Percentiles rank a stretch among this genome's conserved stretches.
These are phyloP conservation scores for Rhizopus delemar DNA, from an alignment of 371 early-diverging fungal genomes.

Conservation along the genomic window DNA sequence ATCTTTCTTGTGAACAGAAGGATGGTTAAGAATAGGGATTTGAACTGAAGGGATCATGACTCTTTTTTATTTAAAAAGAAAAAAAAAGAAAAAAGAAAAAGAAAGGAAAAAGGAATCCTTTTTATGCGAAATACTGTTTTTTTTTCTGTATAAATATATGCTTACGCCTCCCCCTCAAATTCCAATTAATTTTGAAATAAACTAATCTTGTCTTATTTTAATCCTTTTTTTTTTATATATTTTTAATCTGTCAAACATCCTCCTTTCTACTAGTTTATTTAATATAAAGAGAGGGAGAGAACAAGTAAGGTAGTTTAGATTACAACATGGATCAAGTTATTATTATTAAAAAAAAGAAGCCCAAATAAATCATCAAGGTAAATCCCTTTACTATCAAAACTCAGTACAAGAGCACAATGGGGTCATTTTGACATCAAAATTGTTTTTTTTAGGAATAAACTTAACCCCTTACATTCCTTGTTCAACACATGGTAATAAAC, in stretches of 20 bases:
- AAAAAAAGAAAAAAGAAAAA: slow-evolving; percentile 12
- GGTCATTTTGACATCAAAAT: not conserved
- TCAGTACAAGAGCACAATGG: not conserved
- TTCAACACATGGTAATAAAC: slow-evolving; percentile 1
- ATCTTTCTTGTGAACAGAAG: slow-evolving; percentile 9
- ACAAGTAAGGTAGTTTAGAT: not conserved
- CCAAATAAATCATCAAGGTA: too few species aligned
- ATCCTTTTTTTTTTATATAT: too few species aligned
- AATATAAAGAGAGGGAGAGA: too few species aligned
- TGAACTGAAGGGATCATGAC: slow-evolving; percentile 27
- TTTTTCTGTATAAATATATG: not conserved
- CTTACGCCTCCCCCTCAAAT: slow-evolving; percentile 25
- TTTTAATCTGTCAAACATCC: too few species aligned
- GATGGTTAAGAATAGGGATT: slow-evolving; percentile 7
- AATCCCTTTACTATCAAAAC: too few species aligned
- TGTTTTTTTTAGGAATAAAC: too few species aligned
- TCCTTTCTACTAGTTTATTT: too few species aligned
- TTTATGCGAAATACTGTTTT: not conserved
- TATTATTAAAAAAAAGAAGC: too few species aligned
- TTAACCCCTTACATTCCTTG: slow-evolving; percentile 2
- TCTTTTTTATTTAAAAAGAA: slow-evolving; percentile 4
- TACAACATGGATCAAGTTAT: not conserved
- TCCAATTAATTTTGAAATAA: slow-evolving; percentile 46
- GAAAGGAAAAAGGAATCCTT: slow-evolving; percentile 12
- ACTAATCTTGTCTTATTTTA: slow-evolving; percentile 16